phyloP scores from a whole-genome alignment of 164 flowering plant species.

The Vitis riparia region DNA sequence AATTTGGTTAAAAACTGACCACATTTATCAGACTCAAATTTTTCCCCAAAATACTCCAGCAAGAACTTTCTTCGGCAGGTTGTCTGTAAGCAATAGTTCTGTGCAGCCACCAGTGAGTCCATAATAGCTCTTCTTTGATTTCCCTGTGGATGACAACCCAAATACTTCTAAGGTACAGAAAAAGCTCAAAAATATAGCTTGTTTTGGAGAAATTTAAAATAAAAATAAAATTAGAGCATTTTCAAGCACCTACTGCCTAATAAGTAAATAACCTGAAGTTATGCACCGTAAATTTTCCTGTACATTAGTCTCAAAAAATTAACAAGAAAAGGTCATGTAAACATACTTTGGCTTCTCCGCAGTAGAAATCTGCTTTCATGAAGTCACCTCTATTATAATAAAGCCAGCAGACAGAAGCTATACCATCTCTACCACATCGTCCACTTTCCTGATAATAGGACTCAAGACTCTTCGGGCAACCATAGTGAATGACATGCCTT shows the following conservation, averaged over 20 bases:
- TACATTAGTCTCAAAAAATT: background rate
- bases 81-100: constrained; percentile 44
- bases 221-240: background rate
- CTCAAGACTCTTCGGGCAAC: constrained; percentile 69
- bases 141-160: constrained; percentile 26
- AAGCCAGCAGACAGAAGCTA: constrained; percentile 57
- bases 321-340: constrained; percentile 1
- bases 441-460: constrained; percentile 74
- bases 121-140: constrained; percentile 49
- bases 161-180: background rate
- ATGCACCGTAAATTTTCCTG: too few relatives aligned
- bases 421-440: constrained; percentile 69
- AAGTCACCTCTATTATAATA: constrained; percentile 60
- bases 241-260: too few relatives aligned
- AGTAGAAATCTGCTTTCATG: constrained; percentile 57
- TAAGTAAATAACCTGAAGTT: too few relatives aligned
- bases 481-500: constrained; percentile 65
- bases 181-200: background rate
- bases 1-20: constrained; percentile 32
- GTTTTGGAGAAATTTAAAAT: background rate
- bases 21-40: constrained; percentile 36
- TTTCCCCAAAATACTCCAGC: constrained; percentile 57
- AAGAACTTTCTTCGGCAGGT: constrained; percentile 56
- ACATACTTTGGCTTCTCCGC: constrained; percentile 48
- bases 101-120: constrained; percentile 54